These are phyloP conservation scores for Lophium mytilinum DNA, from an alignment of 495 filamentous ascomycete species.

Conservation along the genomic window DNA sequence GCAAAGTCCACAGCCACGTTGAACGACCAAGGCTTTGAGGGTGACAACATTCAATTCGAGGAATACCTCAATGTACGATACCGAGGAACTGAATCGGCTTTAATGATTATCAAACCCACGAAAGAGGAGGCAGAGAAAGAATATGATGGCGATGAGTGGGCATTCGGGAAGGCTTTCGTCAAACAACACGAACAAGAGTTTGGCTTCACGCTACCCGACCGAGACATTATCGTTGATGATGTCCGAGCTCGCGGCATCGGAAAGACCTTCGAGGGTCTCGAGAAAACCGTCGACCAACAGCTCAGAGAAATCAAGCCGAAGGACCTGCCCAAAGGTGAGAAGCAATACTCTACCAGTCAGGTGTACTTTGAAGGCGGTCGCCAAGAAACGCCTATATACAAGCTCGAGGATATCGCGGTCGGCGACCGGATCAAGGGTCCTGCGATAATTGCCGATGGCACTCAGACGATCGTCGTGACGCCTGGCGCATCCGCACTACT, in stretches of 20 bases:
- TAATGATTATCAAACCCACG: conserved; percentile 67
- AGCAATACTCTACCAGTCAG: conserved; percentile 46
- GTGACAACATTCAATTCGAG: conserved; percentile 67
- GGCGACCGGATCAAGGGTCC: conserved; percentile 76
- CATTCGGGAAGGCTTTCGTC: conserved; percentile 75
- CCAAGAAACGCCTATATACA: conserved; percentile 75
- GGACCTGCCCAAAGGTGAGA: conserved; percentile 44
- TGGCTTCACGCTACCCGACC: conserved; percentile 80
- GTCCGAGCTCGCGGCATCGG: conserved; percentile 82
- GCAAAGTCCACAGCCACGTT: conserved; percentile 57
- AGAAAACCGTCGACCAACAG: conserved; percentile 73
- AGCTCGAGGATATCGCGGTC: conserved; percentile 65
- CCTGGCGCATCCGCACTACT: conserved; percentile 67
- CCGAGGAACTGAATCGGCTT: conserved; percentile 75
- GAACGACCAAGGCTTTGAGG: conserved; percentile 64
- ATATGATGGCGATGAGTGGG: conserved; percentile 61
- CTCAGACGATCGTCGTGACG: conserved; percentile 89
- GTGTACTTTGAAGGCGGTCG: conserved; percentile 71
- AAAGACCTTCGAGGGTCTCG: conserved; percentile 70
- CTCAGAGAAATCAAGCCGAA: conserved; percentile 54
- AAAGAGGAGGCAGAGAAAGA: conserved; percentile 50
- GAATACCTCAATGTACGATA: conserved; percentile 89
- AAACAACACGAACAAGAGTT: conserved; percentile 89
- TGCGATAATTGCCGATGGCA: conserved; percentile 87
- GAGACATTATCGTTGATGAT: conserved; percentile 90